Percentiles rank a stretch among this genome's conserved stretches.
phyloP scores from a whole-genome alignment of 2,329 filamentous ascomycete species.

The Colletotrichum sp. region DNA sequence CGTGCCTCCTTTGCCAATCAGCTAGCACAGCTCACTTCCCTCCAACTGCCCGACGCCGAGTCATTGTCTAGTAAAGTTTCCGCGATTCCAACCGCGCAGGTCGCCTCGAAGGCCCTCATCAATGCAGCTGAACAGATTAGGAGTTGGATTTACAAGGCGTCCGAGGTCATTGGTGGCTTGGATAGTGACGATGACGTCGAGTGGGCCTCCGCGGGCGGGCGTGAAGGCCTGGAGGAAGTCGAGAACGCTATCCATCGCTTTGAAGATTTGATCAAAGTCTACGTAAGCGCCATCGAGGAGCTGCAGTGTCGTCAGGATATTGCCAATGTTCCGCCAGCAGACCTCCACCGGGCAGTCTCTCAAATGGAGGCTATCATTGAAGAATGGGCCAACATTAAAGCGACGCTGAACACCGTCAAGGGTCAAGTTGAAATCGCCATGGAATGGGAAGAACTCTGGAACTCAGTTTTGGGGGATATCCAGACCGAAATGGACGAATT shows the following conservation, averaged over 20 bases:
- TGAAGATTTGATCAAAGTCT: slow-evolving; percentile 88
- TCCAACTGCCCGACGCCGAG: slow-evolving; percentile 85
- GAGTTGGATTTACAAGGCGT: slow-evolving; percentile 92
- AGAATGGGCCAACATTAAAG: slow-evolving; percentile 85
- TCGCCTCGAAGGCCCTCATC: slow-evolving; percentile 83
- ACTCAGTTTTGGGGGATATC: slow-evolving; percentile 90
- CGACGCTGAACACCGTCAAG: slow-evolving; percentile 79
- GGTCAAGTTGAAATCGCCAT: slow-evolving; percentile 94
- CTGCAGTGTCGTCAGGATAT: slow-evolving; percentile 84
- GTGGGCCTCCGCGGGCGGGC: slow-evolving; percentile 89
- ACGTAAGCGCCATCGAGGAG: slow-evolving; percentile 92
- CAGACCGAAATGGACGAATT: slow-evolving; percentile 84
- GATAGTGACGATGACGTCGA: slow-evolving; percentile 98
- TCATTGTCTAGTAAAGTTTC: slow-evolving; percentile 83
- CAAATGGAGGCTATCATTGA: slow-evolving; percentile 89
- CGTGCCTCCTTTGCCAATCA: slow-evolving; percentile 93
- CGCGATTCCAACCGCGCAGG: slow-evolving; percentile 82
- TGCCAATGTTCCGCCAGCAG: slow-evolving; percentile 68
- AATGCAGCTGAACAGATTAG: slow-evolving; percentile 91
- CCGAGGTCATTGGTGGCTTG: slow-evolving; percentile 84
- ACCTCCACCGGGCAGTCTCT: slow-evolving; percentile 76
- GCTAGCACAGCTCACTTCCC: slow-evolving; percentile 87
- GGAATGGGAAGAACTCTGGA: slow-evolving; percentile 99
- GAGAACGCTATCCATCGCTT: slow-evolving; percentile 81
- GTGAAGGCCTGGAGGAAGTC: slow-evolving; percentile 77